A percentile compares a stretch with the other conserved stretches of the same genome.
Conservation (phyloP, 768 basidiomycete genomes). For the Hygrophoropsis aurantiaca region DNA sequence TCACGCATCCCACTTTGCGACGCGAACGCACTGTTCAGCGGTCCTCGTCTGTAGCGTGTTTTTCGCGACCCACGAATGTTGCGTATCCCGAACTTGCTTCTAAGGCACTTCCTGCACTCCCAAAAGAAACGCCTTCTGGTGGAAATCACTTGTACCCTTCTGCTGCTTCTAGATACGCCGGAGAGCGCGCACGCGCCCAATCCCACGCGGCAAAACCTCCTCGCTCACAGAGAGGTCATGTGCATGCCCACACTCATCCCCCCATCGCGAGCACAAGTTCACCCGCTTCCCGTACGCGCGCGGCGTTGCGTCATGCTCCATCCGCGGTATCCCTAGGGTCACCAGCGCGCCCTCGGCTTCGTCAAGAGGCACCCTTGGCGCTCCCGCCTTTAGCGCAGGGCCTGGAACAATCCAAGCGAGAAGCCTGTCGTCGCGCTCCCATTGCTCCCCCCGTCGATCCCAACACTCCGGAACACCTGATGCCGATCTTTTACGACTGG, state of each 20-base stretch:
- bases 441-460: conserved; percentile 1
- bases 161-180: too few species aligned
- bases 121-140: background rate
- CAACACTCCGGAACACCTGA: conserved; percentile 3
- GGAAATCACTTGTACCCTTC: background rate
- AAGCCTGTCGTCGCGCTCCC: background rate
- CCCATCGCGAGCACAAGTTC: background rate
- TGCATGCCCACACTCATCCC: background rate
- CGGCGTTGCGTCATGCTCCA: conserved; percentile 1
- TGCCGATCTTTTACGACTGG: conserved; percentile 10
- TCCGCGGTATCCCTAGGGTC: background rate
- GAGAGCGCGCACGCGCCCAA: conserved; percentile 2
- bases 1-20: background rate
- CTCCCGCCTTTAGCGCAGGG: too few species aligned
- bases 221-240: background rate
- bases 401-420: too few species aligned
- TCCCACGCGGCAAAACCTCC: background rate
- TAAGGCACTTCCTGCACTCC: background rate
- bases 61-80: conserved; percentile 6
- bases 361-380: too few species aligned
- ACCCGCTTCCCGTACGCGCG: conserved; percentile 1
- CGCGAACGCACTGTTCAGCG: conserved; percentile 5
- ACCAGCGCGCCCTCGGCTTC: too few species aligned
- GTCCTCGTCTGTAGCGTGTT: conserved; percentile 5
- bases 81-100: conserved; percentile 3